Evolutionary conservation across 371 early-diverging fungal species (phyloP), one percentile per base, ranked within the genome.

Genomic region (Blakeslea trispora): DNA sequence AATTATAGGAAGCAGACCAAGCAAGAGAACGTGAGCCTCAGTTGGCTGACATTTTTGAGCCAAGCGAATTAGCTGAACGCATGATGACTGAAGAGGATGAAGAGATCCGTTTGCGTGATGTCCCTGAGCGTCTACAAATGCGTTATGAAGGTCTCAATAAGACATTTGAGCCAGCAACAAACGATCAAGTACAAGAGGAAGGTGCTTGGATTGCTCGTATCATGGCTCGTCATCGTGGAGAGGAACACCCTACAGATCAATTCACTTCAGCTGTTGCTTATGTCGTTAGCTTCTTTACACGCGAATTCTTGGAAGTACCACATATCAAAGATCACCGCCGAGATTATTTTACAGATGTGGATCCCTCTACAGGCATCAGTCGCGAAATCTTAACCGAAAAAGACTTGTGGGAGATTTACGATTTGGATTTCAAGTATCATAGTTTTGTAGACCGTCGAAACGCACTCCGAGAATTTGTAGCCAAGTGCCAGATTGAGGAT

Each of bases 11-110:
- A 14, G 47, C 34, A 5, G 54, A 63, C 32, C 55, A 37, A 39
- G 45, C 39, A 0, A 53, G 48, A 28, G 66, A 76, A 44, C 75
- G 68, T 0, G 84, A 84, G 37, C 79, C 83, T 52, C 84, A 84
- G 47, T 68, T 91, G 46, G 85, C 81, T 17, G 85, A 93, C 59
- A 84, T 96, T 13, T 97, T 93, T 60, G 97, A 97, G 69, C 98
- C 97, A 0, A 85, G 88, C 21, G 97, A 93, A 65, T 79, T 97
- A 40, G 87, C 83, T 19, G 92, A 83, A 44, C 84, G 91, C 55
- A 87, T 96, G 89, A 82, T 97, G 83, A 97, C 98, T 1, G 92
- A 91, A 43, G 76, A 77, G 55, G 99, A 98, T 68, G 95, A 96
- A 53, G 82, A 79, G 6, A 96, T 98, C 59, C 86, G 95, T 34